These are phyloP conservation scores for Lentithecium fluviatile DNA, from an alignment of 495 filamentous ascomycete species.

Conservation along the genomic window DNA sequence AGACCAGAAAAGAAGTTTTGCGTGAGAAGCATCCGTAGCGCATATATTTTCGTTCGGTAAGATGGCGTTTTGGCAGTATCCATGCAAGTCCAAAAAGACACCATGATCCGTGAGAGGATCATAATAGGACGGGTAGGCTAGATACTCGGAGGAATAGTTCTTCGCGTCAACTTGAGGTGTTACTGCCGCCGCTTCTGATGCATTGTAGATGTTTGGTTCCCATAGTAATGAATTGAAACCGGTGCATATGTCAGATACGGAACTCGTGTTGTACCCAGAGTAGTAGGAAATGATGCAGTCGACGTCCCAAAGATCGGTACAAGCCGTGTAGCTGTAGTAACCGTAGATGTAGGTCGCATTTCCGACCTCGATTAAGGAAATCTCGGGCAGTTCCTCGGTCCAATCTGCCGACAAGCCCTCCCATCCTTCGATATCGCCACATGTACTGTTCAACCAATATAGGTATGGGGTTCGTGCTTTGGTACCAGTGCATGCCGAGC, in stretches of 20 bases:
- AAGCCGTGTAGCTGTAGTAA: not conserved
- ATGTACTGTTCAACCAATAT: slow-evolving; percentile 6
- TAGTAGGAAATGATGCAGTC: slow-evolving; percentile 3
- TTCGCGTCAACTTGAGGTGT: not conserved
- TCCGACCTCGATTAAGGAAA: not conserved
- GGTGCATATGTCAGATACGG: not conserved
- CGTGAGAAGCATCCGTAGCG: not conserved
- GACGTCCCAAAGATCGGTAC: not conserved
- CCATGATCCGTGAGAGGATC: not conserved
- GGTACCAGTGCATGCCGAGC: not conserved
- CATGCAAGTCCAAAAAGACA: slow-evolving; percentile 3
- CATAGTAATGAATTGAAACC: not conserved
- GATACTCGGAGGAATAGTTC: slow-evolving; percentile 2
- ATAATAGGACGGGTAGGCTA: not conserved
- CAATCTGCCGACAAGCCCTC: slow-evolving; percentile 1
- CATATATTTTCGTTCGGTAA: not conserved
- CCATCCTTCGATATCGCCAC: slow-evolving; percentile 1
- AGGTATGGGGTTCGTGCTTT: slow-evolving; percentile 1
- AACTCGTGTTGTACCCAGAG: not conserved
- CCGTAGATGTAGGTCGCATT: not conserved
- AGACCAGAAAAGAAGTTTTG: not conserved
- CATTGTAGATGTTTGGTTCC: slow-evolving; percentile 9
- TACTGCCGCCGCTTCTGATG: slow-evolving; percentile 2
- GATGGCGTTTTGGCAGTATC: not conserved
- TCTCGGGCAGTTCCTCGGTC: not conserved